phyloP scores from a whole-genome alignment of 1,284 basidiomycete species.

The Cryptococcus sp. region DNA sequence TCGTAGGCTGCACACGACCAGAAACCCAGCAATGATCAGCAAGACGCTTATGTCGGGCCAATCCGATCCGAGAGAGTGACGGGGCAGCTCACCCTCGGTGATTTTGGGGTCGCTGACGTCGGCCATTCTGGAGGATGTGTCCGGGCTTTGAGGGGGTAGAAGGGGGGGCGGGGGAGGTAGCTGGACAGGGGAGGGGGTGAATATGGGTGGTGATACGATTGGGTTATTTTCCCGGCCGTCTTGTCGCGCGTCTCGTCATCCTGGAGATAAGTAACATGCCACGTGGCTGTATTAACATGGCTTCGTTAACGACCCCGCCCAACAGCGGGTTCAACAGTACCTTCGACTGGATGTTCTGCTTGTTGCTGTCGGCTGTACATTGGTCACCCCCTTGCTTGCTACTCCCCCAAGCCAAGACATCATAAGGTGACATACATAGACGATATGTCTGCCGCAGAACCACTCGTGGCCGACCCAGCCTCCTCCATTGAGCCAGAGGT shows the following conservation, averaged over 20 bases:
- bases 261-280: too few species aligned
- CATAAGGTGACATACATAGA: background rate
- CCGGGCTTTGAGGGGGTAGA: background rate
- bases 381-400: too few species aligned
- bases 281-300: too few species aligned
- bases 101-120: constrained; percentile 76
- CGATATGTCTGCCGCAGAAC: background rate
- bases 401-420: too few species aligned
- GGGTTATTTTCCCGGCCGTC: too few species aligned
- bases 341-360: too few species aligned
- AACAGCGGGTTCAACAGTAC: too few species aligned
- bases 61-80: too few species aligned
- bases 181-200: background rate
- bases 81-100: constrained; percentile 60
- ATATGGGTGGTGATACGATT: too few species aligned
- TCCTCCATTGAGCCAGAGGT: constrained; percentile 23
- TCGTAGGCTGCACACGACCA: constrained; percentile 65
- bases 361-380: too few species aligned
- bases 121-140: constrained; percentile 58
- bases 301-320: too few species aligned
- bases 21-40: background rate
- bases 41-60: background rate
- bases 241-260: too few species aligned
- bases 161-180: background rate
- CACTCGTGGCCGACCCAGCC: background rate